Evolutionary conservation across 2,329 filamentous ascomycete species (phyloP).

Genomic region (Fusarium sp.): DNA sequence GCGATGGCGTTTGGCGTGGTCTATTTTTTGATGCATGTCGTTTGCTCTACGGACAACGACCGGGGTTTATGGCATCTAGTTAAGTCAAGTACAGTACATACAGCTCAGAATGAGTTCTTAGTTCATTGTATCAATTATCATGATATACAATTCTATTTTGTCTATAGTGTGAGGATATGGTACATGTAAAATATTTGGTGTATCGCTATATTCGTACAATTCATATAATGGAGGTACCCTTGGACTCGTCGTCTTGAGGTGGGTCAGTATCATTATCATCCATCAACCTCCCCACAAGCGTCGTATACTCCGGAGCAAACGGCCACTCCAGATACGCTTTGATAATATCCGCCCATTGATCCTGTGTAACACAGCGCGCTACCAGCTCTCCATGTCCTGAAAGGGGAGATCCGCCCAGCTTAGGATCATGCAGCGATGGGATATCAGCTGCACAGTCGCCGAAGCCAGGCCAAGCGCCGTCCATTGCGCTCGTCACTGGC

Average conservation of each 20-base stretch:
- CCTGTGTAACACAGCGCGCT: constrained; percentile 59
- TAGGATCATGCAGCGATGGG: constrained; percentile 58
- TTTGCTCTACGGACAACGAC: constrained; percentile 15
- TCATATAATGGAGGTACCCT: constrained; percentile 17
- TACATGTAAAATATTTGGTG: constrained; percentile 3
- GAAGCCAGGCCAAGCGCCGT: constrained; percentile 67
- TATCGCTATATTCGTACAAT: not conserved
- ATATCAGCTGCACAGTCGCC: constrained; percentile 60
- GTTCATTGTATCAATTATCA: constrained; percentile 29
- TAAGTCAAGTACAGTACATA: constrained; percentile 16
- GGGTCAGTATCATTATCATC: constrained; percentile 38
- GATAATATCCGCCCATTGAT: constrained; percentile 66
- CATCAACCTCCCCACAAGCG: constrained; percentile 57
- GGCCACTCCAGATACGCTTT: constrained; percentile 73
- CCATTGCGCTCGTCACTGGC: constrained; percentile 56
- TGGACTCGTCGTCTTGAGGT: constrained; percentile 40
- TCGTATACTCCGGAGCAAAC: constrained; percentile 61
- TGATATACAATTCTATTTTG: not conserved
- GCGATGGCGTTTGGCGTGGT: constrained; percentile 33
- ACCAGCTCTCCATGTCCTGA: constrained; percentile 53
- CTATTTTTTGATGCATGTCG: constrained; percentile 22
- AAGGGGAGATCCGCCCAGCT: constrained; percentile 55
- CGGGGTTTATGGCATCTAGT: constrained; percentile 12
- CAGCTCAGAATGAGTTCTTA: constrained; percentile 23
- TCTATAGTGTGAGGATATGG: not conserved